Percentiles rank a stretch among this genome's conserved stretches.
Evolutionary conservation across 257 asterid species (phyloP).

Genomic region (Scutellaria minor): DNA sequence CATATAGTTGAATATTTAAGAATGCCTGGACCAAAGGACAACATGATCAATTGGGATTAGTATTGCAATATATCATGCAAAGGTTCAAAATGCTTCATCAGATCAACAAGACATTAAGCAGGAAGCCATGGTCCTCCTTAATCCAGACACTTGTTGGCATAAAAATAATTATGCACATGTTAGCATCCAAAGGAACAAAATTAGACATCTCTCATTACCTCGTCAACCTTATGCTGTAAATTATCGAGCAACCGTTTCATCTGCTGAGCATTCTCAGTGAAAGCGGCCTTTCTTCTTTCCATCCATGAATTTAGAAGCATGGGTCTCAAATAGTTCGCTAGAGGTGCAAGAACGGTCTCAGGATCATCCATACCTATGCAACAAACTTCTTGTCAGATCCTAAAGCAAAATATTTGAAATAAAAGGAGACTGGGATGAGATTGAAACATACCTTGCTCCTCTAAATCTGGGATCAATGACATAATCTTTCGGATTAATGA

Average conservation of each 20-base stretch:
- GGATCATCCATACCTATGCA: slow-evolving; percentile 70
- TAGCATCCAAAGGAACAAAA: slow-evolving; percentile 30
- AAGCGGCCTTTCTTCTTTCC: slow-evolving; percentile 83
- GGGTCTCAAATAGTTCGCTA: slow-evolving; percentile 82
- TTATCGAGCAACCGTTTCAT: slow-evolving; percentile 74
- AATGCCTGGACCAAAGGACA: slow-evolving; percentile 57
- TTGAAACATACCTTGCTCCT: slow-evolving; percentile 70
- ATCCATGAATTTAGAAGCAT: slow-evolving; percentile 84
- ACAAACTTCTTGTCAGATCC: slow-evolving; percentile 32
- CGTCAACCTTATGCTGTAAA: slow-evolving; percentile 88
- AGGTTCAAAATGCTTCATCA: slow-evolving; percentile 25
- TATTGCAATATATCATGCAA: slow-evolving; percentile 26
- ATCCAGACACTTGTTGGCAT: slow-evolving; percentile 30
- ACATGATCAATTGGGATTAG: slow-evolving; percentile 28
- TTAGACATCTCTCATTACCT: slow-evolving; percentile 56
- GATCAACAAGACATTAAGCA: slow-evolving; percentile 14
- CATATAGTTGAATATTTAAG: slow-evolving; percentile 88
- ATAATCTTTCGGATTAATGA: slow-evolving; percentile 69
- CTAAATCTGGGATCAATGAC: slow-evolving; percentile 82
- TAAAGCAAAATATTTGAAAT: slow-evolving; percentile 28
- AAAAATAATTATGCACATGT: slow-evolving; percentile 14
- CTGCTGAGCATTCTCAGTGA: slow-evolving; percentile 86
- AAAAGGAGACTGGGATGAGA: slow-evolving; percentile 28
- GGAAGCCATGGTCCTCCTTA: slow-evolving; percentile 21
- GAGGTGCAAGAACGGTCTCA: slow-evolving; percentile 77